Conservation (phyloP, 2,329 filamentous ascomycete genomes). For the Ophiostoma ulmi region DNA sequence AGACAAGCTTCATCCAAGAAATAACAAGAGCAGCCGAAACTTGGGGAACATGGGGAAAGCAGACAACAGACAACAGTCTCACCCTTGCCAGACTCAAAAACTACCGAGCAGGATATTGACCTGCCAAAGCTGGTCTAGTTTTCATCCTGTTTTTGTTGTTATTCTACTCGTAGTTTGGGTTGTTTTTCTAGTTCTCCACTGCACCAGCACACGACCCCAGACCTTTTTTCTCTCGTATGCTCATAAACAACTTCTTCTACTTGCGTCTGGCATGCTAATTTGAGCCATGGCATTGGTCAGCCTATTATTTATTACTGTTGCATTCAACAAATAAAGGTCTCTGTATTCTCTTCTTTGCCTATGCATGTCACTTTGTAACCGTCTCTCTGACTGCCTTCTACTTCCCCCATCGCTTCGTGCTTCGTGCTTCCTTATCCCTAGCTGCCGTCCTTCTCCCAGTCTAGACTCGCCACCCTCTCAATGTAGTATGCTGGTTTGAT, state of each 20-base stretch:
- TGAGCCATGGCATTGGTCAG: background rate
- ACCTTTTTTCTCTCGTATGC: background rate
- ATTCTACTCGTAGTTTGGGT: no score
- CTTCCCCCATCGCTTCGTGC: no score
- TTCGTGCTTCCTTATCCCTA: background rate
- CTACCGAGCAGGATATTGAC: background rate
- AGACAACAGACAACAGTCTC: background rate
- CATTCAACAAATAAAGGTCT: background rate
- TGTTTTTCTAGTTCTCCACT: background rate
- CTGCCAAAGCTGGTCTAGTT: background rate
- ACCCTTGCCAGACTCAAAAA: background rate
- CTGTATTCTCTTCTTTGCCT: background rate
- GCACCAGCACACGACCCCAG: background rate
- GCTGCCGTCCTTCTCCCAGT: background rate
- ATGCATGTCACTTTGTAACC: background rate
- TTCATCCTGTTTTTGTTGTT: no score
- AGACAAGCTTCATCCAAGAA: background rate
- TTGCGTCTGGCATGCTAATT: background rate
- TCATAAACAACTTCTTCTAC: background rate
- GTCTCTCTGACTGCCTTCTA: background rate
- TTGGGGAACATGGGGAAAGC: conserved; percentile 7
- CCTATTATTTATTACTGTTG: background rate
- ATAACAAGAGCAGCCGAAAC: background rate
- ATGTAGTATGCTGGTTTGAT: background rate
- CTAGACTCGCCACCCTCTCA: background rate